phyloP scores from a whole-genome alignment of 306 rosid genomes.

The Purshia tridentata region DNA sequence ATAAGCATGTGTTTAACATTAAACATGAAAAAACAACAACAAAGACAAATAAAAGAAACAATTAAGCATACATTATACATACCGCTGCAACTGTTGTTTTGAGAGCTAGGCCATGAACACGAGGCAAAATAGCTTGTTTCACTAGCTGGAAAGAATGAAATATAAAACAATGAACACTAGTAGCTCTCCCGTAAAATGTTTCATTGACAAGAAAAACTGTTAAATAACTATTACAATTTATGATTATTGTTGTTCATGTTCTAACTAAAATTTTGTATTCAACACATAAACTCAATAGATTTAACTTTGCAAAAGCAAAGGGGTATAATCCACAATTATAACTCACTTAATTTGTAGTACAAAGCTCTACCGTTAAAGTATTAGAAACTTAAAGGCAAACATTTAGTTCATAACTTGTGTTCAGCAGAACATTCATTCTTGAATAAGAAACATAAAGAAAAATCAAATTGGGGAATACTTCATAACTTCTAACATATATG shows the following conservation, averaged over 20 bases:
- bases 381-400: too few species aligned
- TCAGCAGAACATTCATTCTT: too few species aligned
- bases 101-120: constrained; percentile 92
- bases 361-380: background rate
- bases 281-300: background rate
- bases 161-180: constrained; percentile 18
- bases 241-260: background rate
- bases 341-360: background rate
- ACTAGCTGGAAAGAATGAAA: constrained; percentile 60
- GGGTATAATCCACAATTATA: background rate
- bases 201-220: constrained; percentile 1
- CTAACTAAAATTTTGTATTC: background rate
- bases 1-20: background rate
- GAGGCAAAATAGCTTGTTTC: constrained; percentile 87
- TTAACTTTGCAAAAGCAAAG: background rate
- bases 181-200: constrained; percentile 21
- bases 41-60: constrained; percentile 6
- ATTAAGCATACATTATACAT: constrained; percentile 49
- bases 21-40: constrained; percentile 2
- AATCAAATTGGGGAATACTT: too few species aligned
- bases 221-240: background rate
- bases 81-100: constrained; percentile 98
- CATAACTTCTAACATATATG: too few species aligned
- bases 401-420: too few species aligned
- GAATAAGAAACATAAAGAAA: too few species aligned